Base-by-base conservation (phyloP, 768 basidiomycete genomes). In the Pleurotus citrinopileatus region DNA sequence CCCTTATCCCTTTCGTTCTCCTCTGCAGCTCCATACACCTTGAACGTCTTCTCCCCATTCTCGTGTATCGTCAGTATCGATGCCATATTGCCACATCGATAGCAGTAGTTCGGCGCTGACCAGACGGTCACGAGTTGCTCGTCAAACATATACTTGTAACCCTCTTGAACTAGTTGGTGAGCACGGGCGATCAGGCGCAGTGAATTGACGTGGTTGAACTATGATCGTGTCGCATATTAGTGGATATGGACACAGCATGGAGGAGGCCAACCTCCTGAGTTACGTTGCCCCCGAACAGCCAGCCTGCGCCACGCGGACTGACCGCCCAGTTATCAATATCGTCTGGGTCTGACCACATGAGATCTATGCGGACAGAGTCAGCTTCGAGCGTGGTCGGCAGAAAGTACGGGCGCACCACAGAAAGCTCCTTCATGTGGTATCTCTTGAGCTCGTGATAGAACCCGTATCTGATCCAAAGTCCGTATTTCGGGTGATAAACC, bases 371-470 rank as follows among this genome's bases (percentile, higher is more conserved):
- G 32, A 36, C n/a, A 7, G 38, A 23, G 26, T 52, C 42, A 53
- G 32, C 19, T 9, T 42, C 23, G 43, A 37, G 13, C 12, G 13
- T 10, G 23, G 12, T 42, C 22, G 32, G 42, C 43, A n/a, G n/a
- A 19, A 42, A 27, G 8, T 27, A 15, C n/a, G 55, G 40, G 61
- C 82, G 26, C 61, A 87, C 89, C 89, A 61, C 96, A 98, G 75
- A 98, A 98, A 6, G 95, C 89, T n/a, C 96, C 96, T 67, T 98
- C 96, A 67, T 98, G 96, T 2, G 95, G 96, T 42, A 98, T 96
- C 68, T 98, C 96, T 64, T 98, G 94, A n/a, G 93, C 91, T 53
- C 96, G 78, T 2, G 93, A 91, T 38, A 98, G 75, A 4, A 95
- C 91, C 4, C 96, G 81, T 58, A 98, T 91, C 66, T 97, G 94